Base-by-base conservation (phyloP, 2,329 filamentous ascomycete species). In the Tolypocladium tropicale region DNA sequence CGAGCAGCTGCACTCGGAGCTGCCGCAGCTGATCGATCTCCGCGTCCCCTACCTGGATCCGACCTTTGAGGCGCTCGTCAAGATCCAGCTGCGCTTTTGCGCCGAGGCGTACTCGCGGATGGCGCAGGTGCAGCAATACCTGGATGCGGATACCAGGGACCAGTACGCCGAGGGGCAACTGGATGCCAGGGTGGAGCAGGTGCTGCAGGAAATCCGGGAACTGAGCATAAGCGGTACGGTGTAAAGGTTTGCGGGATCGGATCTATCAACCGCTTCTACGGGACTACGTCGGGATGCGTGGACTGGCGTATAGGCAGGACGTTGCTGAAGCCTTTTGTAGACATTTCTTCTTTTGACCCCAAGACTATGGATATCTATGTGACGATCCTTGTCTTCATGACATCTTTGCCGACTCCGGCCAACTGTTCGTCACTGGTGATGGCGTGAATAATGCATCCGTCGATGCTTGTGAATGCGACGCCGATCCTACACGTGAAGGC, bases 111-210 rank as follows among this genome's bases (percentile, higher is more conserved):
- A 99, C 74, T 92, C 86, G 59, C 82, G 94, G 52, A 99, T 99
- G 94, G 94, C 95, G 30, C 95, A 99, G 76, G 95, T 99, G 56
- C 94, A 99, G 76, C 94, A 99, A 75, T 97, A 96, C 71, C 80
- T 99, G 34, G 94, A 97, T 69, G 88, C 93, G 33, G 91, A 96
- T 68, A 97, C 93, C 54, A 82, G 94, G 71, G 94, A 99, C 62
- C 89, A 96, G 74, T 99, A 99, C 72, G 94, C 94, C 1, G 85
- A 91, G 65, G 94, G 94, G 30, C 89, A 96, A 62, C 76, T 99
- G 64, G 94, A 99, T 70, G 88, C 85, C 58, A 78, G 90, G 62
- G 94, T 99, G 33, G 94, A 99, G 74, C 88, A 97, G 73, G 94
- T 97, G 46, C 70, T 99, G 73, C 92, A 96, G 68, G 92, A 99